Base-by-base conservation (phyloP, 2,329 filamentous ascomycete genomes). In the Exophiala mesophila region DNA sequence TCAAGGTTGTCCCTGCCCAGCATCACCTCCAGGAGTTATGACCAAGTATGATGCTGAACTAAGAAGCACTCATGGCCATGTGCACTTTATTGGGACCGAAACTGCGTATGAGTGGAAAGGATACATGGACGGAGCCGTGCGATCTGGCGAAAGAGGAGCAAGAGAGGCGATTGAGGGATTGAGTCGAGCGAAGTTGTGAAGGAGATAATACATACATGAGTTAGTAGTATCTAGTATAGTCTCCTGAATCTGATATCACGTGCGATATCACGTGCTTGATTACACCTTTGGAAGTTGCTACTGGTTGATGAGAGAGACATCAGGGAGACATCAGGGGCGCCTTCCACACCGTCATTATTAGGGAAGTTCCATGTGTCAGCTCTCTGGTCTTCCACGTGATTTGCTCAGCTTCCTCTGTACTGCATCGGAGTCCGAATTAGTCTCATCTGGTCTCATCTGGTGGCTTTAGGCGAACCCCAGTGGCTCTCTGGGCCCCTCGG, bases 61-160 rank as follows among this genome's bases (percentile, higher is more conserved):
- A 6, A 54, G 65, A 10, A 55, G 63, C 23, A 48, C 58, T 1
- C 57, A 59, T 37, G 60, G 66, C 3, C 62, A 70, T 19, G 30
- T 77, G 3, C 69, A 77, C 49, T 79, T 77, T 50, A 72, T 68
- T 2, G 75, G 76, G 0, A 77, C 74, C 0, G 76, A 79, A 61
- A 74, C 68, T 1, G 66, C 70, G 0, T 62, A 56, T 6, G 67
- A 72, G 45, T 78, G 74, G 74, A 74, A 71, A 39, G 74, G 75
- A 0, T 78, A 77, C 50, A 77, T 79, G 72, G 76, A 79, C 46
- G 76, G 76, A 2, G 76, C 76, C 0, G 59, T 78, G 9, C 52
- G 67, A 3, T 68, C 63, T 35, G 75, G 76, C 1, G 63, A 74
- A 44, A 56, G 71, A 12, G 75, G 63, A 2, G 73, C 72, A 7